Percentiles rank a stretch among this genome's conserved stretches.
phyloP scores from a whole-genome alignment of 306 rosid species.

The Rosa multiflora region DNA sequence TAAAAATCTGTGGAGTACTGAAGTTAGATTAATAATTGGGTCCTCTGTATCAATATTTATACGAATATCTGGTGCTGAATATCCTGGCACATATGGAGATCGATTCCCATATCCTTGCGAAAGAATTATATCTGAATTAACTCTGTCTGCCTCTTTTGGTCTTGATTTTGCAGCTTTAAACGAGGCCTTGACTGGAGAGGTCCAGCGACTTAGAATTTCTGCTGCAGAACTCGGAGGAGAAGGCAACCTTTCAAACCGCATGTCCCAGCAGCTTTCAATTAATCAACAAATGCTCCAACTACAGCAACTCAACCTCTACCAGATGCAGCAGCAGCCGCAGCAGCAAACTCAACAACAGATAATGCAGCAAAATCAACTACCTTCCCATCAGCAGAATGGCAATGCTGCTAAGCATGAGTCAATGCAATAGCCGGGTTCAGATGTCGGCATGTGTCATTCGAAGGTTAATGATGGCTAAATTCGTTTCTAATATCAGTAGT shows the following conservation, averaged over 20 bases:
- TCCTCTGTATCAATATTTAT: background rate
- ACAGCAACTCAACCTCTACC: slow-evolving; percentile 50
- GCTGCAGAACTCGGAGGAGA: slow-evolving; percentile 62
- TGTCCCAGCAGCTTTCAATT: slow-evolving; percentile 58
- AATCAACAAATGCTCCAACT: slow-evolving; percentile 56
- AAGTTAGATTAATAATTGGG: background rate
- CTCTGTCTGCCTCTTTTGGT: background rate
- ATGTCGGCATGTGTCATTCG: slow-evolving; percentile 12
- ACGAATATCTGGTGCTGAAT: background rate
- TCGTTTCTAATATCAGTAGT: slow-evolving; percentile 24
- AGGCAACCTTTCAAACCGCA: slow-evolving; percentile 41
- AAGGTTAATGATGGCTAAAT: slow-evolving; percentile 16
- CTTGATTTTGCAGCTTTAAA: slow-evolving; percentile 58
- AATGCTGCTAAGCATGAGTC: slow-evolving; percentile 27
- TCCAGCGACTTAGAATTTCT: slow-evolving; percentile 56
- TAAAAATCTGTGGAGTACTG: too few species aligned
- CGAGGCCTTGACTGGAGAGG: slow-evolving; percentile 73
- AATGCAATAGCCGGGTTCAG: slow-evolving; percentile 13
- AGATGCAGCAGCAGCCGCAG: slow-evolving; percentile 31
- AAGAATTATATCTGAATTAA: slow-evolving; percentile 1
- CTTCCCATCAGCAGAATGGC: slow-evolving; percentile 40
- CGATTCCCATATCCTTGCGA: background rate
- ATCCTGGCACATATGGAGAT: background rate
- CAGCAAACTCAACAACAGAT: slow-evolving; percentile 35
- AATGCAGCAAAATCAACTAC: slow-evolving; percentile 24